These are phyloP conservation scores for Hypoxylon fuscum DNA, from an alignment of 495 filamentous ascomycete genomes.

Conservation along the genomic window DNA sequence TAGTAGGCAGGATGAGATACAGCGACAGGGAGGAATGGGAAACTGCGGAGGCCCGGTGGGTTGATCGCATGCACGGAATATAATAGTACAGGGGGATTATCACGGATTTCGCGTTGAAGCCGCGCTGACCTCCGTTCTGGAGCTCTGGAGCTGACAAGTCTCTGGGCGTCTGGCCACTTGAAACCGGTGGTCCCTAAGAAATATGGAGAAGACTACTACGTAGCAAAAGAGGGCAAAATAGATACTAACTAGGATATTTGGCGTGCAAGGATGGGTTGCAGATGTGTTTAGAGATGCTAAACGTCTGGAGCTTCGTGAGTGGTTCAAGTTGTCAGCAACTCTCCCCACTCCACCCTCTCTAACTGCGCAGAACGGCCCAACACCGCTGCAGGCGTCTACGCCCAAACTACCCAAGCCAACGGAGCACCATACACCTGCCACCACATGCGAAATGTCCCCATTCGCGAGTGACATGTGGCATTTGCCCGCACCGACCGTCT, in stretches of 20 bases:
- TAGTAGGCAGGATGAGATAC: conserved; percentile 40
- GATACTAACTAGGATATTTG: conserved; percentile 11
- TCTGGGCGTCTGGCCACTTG: conserved; percentile 19
- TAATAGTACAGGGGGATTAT: conserved; percentile 19
- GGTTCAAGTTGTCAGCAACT: conserved; percentile 23
- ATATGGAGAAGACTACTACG: conserved; percentile 24
- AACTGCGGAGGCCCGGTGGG: conserved; percentile 11
- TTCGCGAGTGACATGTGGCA: conserved; percentile 44
- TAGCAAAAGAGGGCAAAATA: conserved; percentile 25
- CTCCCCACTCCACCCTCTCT: conserved; percentile 36
- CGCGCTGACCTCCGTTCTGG: conserved; percentile 18
- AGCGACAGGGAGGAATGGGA: conserved; percentile 26
- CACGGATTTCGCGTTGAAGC: conserved; percentile 26
- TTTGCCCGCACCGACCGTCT: conserved; percentile 40
- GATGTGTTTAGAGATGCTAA: conserved; percentile 33
- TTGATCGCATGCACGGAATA: conserved; percentile 33
- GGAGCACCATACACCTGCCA: conserved; percentile 41
- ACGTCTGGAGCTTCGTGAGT: conserved; percentile 26
- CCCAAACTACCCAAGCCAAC: conserved; percentile 35
- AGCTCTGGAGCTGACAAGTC: conserved; percentile 29
- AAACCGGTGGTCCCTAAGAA: conserved; percentile 19
- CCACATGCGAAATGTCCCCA: conserved; percentile 42
- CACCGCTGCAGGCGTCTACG: conserved; percentile 35
- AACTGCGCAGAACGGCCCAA: conserved; percentile 39
- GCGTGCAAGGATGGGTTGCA: conserved; percentile 43